Conservation (phyloP, 2,329 filamentous ascomycete species). For the Cladophialophora psammophila region DNA sequence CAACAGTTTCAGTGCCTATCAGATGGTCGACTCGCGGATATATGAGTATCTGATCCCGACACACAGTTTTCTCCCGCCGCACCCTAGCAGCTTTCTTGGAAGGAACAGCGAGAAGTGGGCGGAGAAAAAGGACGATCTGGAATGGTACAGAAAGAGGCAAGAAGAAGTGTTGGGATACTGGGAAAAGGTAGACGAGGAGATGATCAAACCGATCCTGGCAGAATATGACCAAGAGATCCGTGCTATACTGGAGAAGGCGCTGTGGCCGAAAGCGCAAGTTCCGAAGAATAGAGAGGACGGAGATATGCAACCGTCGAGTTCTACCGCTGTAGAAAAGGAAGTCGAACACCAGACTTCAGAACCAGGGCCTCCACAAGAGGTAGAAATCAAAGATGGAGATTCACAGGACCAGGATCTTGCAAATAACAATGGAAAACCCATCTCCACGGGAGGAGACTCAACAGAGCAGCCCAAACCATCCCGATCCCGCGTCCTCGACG, state of each 20-base stretch:
- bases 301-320: neutral
- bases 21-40: conserved; percentile 91
- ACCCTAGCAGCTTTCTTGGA: conserved; percentile 84
- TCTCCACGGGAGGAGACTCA: conserved; percentile 10
- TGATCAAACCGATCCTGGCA: conserved; percentile 73
- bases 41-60: conserved; percentile 98
- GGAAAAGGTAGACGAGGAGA: conserved; percentile 79
- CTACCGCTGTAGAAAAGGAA: conserved; percentile 14
- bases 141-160: conserved; percentile 72
- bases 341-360: conserved; percentile 28
- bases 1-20: conserved; percentile 92
- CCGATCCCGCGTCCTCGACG: conserved; percentile 60
- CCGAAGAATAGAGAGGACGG: neutral
- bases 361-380: neutral
- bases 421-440: conserved; percentile 23
- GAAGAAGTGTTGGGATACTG: conserved; percentile 83
- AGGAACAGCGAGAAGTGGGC: conserved; percentile 81
- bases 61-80: conserved; percentile 89
- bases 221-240: conserved; percentile 52
- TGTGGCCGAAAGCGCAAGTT: conserved; percentile 46
- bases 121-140: conserved; percentile 74
- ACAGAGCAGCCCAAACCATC: conserved; percentile 15
- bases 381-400: neutral
- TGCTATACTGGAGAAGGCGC: conserved; percentile 47
- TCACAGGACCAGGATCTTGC: neutral